A percentile compares a stretch with the other conserved stretches of the same genome.
Evolutionary conservation across 306 rosid species (phyloP).

Genomic region (Ormosia semicastrata): DNA sequence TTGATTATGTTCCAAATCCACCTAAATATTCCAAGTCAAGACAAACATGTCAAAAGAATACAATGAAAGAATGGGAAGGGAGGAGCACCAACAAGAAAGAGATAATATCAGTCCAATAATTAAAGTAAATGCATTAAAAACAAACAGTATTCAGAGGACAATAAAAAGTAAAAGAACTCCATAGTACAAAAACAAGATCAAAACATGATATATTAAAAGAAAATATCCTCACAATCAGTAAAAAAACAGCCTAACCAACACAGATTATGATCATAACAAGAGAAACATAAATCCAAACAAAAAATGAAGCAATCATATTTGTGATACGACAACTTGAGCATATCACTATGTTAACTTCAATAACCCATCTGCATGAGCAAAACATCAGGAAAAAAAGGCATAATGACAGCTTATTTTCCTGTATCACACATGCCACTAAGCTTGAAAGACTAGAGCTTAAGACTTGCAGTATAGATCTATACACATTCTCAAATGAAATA

Average conservation of each 20-base stretch:
- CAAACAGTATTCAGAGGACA: background rate
- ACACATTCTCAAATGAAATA: constrained; percentile 10
- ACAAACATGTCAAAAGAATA: constrained; percentile 20
- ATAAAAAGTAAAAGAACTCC: background rate
- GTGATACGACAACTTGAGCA: background rate
- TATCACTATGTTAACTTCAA: background rate
- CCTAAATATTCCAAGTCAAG: constrained; percentile 51
- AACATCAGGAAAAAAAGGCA: background rate
- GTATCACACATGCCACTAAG: background rate
- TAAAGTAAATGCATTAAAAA: background rate
- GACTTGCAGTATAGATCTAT: background rate
- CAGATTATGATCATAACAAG: background rate
- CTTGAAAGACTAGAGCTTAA: constrained; percentile 9
- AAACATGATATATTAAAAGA: background rate
- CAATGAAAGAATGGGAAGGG: background rate
- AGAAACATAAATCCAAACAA: constrained; percentile 19
- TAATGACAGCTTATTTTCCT: background rate
- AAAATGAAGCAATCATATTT: background rate
- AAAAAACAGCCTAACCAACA: background rate
- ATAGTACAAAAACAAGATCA: constrained; percentile 17
- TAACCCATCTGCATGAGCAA: background rate
- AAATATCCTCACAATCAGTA: background rate
- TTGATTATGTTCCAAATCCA: constrained; percentile 98
- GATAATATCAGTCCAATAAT: background rate
- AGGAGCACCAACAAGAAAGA: background rate